Evolutionary conservation across 768 basidiomycete genomes (phyloP), one percentile per base, ranked within the genome.

Genomic region (Russula earlei): DNA sequence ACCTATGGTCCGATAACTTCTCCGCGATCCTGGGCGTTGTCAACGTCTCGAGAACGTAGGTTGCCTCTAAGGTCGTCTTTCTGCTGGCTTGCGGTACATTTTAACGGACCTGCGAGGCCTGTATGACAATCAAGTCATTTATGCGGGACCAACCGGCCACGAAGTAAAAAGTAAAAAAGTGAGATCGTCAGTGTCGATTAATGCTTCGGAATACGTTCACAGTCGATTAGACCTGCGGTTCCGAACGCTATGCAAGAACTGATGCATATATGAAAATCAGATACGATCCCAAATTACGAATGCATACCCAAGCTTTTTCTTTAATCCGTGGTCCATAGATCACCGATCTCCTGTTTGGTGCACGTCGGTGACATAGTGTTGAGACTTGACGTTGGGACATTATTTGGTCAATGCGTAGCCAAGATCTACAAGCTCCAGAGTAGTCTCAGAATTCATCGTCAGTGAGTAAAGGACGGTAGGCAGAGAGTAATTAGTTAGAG

Each of bases 1-100:
- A 72, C 43, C 91, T 77, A 68, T 94, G 91, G 64, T 94, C 91
- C 91, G 45, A 94, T 77, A 37, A 93, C 89, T 40, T 91, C 72
- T 0, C 91, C 91, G 25, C 81, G 78, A 9, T 66, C 62, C 48
- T 69, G 65, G 33, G 87, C 86, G 45, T 78, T 59, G 6, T 70
- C 41, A 4, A 89, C 75, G 43, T 77, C 52, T 73, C 65, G 31
- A 80, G 64, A 27, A 86, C 77, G 66, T 93, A 91, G 50, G 81
- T 79, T 53, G 83, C 85, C 7, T 91, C 87, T 90, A 64, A 31
- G 29, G 10, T 49, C 12, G 27, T 53, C 33, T 53, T 27, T 3
- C 22, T 22, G 45, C n/a, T 44, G 20, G 17, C 19, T 38, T 17
- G 19, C 17, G 15, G 11, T 7, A 44, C 6, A 15, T 3, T 36